Evolutionary conservation across 1,284 basidiomycete genomes (phyloP).

Genomic region (Chiua sp.): DNA sequence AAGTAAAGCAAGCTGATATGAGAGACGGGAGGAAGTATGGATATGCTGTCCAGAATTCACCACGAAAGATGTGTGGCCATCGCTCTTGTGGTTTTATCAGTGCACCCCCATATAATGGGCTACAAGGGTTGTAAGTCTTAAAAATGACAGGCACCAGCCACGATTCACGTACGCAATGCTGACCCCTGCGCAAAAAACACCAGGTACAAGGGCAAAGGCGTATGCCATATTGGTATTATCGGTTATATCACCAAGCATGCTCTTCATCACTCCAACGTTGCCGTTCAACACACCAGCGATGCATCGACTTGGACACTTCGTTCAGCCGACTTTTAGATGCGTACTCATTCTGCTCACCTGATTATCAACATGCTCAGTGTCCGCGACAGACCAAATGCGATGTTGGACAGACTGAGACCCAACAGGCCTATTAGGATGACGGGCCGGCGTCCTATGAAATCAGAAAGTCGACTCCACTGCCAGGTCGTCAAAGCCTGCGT

Average conservation of each 20-base stretch:
- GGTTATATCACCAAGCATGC: constrained; percentile 59
- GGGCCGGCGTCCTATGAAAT: constrained; percentile 73
- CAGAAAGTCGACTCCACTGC: constrained; percentile 77
- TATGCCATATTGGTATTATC: constrained; percentile 41
- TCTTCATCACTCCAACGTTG: constrained; percentile 44
- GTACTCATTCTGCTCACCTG: constrained; percentile 44
- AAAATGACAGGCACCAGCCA: constrained; percentile 9
- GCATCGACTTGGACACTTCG: constrained; percentile 30
- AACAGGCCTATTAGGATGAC: constrained; percentile 69
- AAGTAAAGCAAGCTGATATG: constrained; percentile 63
- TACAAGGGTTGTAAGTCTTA: constrained; percentile 59
- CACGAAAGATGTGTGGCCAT: constrained; percentile 50
- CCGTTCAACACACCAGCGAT: constrained; percentile 44
- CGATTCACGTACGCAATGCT: constrained; percentile 32
- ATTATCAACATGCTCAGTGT: constrained; percentile 68
- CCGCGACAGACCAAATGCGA: constrained; percentile 73
- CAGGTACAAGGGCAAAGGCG: constrained; percentile 32
- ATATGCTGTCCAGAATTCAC: constrained; percentile 53
- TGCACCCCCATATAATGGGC: constrained; percentile 53
- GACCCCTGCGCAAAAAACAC: constrained; percentile 29
- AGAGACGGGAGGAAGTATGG: constrained; percentile 63
- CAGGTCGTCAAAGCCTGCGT: constrained; percentile 72
- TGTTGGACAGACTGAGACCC: constrained; percentile 71
- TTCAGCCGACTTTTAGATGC: constrained; percentile 6
- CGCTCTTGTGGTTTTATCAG: constrained; percentile 52